Base-by-base conservation (phyloP, 23 red algal species). In the Gracilaria gracilis region DNA sequence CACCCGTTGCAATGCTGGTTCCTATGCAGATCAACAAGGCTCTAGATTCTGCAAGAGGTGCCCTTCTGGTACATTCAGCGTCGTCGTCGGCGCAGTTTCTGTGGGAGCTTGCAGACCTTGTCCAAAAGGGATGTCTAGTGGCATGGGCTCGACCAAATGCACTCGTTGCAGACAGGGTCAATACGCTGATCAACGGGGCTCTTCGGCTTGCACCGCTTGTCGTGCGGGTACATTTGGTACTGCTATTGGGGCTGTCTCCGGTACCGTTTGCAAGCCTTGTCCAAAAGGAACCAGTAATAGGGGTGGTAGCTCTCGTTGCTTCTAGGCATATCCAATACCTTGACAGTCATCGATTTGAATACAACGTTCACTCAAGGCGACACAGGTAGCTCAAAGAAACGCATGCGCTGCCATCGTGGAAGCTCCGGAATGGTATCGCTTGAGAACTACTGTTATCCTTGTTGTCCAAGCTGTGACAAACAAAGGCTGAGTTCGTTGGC, bases 21-120 rank as follows among this genome's bases (percentile, higher is more conserved):
- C 40, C 11, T 89, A 71, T 25, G 40, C 48, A 27, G 59, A 89
- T 50, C 71, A 78, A 29, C 23, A 19, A 39, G 71, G 85, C 21
- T 78, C 66, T 29, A 36, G 36, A 15, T 65, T 69, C 24, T 85
- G 81, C 81, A 85, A 85, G 65, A 65, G 20, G 4, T 85, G 81
- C 40, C 87, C 87, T 3, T 32, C 87, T 4, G 87, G 87, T 34
- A 90, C 87, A 31, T 90, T 90, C 64, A 90, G 64, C 70, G 65
- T 38, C 37, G 35, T 66, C 15, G 36, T 81, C 14, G 87, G 87
- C 15, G 71, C 71, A 15, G 46, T 53, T 51, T 64, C 71, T 31
- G 44, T 79, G 24, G 29, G 50, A 19, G 53, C 36, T 8, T 90
- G 87, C 73, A 58, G 39, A 53, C 73, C 39, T 0, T 90, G 87